These are phyloP conservation scores for Sarocladium oryzae DNA, from an alignment of 2,329 filamentous ascomycete genomes.

Conservation along the genomic window DNA sequence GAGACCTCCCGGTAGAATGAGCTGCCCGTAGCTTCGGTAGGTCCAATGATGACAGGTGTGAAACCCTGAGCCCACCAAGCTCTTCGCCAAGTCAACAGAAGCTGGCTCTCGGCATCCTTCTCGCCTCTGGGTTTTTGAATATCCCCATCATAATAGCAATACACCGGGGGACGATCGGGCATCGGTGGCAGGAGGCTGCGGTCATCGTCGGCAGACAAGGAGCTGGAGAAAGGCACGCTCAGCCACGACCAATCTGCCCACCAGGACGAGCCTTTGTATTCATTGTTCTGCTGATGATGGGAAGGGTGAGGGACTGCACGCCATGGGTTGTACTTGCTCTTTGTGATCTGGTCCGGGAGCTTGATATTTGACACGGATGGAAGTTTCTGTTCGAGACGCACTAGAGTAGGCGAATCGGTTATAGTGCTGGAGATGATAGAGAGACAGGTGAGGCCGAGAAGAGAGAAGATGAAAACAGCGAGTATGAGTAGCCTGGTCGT, in stretches of 20 bases:
- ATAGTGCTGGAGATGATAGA: conserved; percentile 43
- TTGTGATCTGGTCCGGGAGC: conserved; percentile 30
- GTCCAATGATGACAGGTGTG: conserved; percentile 71
- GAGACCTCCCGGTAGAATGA: conserved; percentile 70
- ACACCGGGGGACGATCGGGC: conserved; percentile 63
- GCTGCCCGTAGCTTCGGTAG: conserved; percentile 76
- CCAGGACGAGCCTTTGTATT: conserved; percentile 74
- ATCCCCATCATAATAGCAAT: conserved; percentile 82
- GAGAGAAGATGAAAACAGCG: conserved; percentile 42
- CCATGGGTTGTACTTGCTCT: conserved; percentile 58
- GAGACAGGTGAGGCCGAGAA: conserved; percentile 50
- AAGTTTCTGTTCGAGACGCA: conserved; percentile 20
- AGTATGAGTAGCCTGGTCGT: conserved; percentile 46
- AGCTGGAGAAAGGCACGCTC: conserved; percentile 75
- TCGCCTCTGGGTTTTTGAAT: conserved; percentile 54
- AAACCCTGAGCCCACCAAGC: conserved; percentile 97
- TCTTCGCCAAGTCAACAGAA: conserved; percentile 81
- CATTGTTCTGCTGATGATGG: conserved; percentile 69
- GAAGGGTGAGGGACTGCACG: conserved; percentile 63
- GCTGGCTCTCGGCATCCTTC: conserved; percentile 66
- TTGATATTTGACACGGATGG: conserved; percentile 38
- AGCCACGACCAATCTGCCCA: conserved; percentile 86
- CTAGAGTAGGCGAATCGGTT: conserved; percentile 42
- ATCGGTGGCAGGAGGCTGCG: conserved; percentile 78
- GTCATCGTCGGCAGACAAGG: conserved; percentile 72